These are phyloP conservation scores for Maudiozyma humilis DNA, from an alignment of 1,139 yeast genomes.

Conservation along the genomic window DNA sequence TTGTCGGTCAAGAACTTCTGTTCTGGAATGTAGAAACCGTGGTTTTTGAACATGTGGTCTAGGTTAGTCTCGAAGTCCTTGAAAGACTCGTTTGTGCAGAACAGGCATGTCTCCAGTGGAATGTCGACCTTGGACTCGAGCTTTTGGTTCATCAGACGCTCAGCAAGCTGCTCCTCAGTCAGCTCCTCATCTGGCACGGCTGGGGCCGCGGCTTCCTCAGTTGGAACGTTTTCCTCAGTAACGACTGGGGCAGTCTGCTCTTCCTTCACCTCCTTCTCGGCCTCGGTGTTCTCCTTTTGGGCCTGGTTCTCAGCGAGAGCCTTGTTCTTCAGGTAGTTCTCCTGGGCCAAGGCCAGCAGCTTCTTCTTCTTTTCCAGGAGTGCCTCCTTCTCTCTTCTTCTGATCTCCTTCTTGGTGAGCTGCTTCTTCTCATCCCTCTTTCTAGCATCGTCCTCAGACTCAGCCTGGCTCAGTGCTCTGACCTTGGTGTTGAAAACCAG, in stretches of 20 bases:
- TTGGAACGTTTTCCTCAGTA: slow-evolving; percentile 6
- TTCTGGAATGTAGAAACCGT: slow-evolving; percentile 87
- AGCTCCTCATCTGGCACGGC: slow-evolving; percentile 19
- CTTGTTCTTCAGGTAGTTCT: slow-evolving; percentile 38
- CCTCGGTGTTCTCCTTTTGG: background rate
- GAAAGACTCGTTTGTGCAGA: slow-evolving; percentile 48
- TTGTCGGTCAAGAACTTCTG: slow-evolving; percentile 57
- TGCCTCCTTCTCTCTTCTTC: slow-evolving; percentile 56
- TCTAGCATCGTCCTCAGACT: slow-evolving; percentile 41
- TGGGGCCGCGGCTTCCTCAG: slow-evolving; percentile 3
- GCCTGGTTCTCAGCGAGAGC: background rate
- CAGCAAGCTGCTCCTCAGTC: slow-evolving; percentile 43
- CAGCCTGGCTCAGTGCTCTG: slow-evolving; percentile 42
- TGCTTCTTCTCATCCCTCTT: slow-evolving; percentile 35
- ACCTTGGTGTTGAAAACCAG: slow-evolving; percentile 74
- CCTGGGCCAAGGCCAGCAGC: slow-evolving; percentile 52
- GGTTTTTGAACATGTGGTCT: slow-evolving; percentile 65
- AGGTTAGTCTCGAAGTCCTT: slow-evolving; percentile 52
- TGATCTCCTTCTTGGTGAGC: slow-evolving; percentile 51
- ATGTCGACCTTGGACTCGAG: slow-evolving; percentile 57
- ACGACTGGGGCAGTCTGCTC: slow-evolving; percentile 10
- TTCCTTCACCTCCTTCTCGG: slow-evolving; percentile 5
- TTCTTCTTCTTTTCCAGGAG: slow-evolving; percentile 55
- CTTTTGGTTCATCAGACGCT: slow-evolving; percentile 47
- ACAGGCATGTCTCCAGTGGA: slow-evolving; percentile 67